These are phyloP conservation scores for Cinnamomum micranthum DNA, from an alignment of 164 flowering plant genomes.

Conservation along the genomic window DNA sequence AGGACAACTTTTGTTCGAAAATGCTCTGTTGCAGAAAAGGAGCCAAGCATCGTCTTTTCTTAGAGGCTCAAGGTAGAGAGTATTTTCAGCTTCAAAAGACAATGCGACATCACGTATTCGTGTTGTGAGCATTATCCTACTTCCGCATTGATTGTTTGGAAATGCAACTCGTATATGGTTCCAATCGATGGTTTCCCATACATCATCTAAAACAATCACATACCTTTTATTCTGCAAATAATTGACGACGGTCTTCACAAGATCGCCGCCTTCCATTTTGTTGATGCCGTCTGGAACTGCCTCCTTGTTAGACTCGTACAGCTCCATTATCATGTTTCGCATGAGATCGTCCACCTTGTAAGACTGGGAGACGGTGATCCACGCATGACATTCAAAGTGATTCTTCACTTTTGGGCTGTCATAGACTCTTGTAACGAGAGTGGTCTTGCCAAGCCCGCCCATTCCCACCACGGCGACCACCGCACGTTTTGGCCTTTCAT, in stretches of 20 bases:
- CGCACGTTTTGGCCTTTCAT: neutral
- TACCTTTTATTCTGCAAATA: conserved; percentile 7
- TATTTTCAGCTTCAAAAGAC: neutral
- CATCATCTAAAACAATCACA: conserved; percentile 37
- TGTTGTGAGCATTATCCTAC: conserved; percentile 37
- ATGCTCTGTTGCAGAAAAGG: conserved; percentile 39
- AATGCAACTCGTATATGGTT: conserved; percentile 20
- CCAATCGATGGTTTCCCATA: conserved; percentile 29
- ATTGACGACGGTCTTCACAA: neutral
- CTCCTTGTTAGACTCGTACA: neutral
- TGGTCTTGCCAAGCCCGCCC: conserved; percentile 22
- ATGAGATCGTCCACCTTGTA: conserved; percentile 2
- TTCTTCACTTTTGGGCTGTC: neutral
- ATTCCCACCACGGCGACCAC: conserved; percentile 7
- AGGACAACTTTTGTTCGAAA: conserved; percentile 25
- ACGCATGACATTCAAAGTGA: conserved; percentile 17
- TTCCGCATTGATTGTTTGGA: conserved; percentile 16
- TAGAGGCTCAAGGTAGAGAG: neutral
- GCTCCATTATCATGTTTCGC: conserved; percentile 4
- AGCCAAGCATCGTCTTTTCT: conserved; percentile 25
- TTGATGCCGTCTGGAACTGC: neutral
- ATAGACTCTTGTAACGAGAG: conserved; percentile 13
- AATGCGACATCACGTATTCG: conserved; percentile 11
- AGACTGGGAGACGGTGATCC: conserved; percentile 12
- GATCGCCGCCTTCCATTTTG: neutral